Evolutionary conservation across 345 rosid species (phyloP).

Genomic region (Lepidium sativum): DNA sequence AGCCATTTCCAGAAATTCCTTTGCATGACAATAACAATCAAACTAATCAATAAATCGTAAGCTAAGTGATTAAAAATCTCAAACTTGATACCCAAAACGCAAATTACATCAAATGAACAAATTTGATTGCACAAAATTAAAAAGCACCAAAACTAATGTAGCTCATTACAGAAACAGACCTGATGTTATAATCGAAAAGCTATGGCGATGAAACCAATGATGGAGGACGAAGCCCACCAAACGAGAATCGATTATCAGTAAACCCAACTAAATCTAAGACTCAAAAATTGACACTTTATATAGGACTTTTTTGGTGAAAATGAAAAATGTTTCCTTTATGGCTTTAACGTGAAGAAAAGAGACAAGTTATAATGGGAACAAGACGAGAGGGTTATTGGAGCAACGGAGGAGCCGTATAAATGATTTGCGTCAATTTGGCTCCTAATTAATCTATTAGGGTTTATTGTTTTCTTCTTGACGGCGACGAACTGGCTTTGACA

Average conservation of each 20-base stretch:
- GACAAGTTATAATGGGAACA: background rate
- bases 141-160: background rate
- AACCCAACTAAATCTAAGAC: background rate
- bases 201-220: constrained; percentile 27
- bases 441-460: background rate
- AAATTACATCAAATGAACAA: background rate
- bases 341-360: background rate
- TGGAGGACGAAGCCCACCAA: background rate
- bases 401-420: background rate
- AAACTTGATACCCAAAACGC: background rate
- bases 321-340: background rate
- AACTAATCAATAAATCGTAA: background rate
- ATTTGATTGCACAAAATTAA: background rate
- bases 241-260: background rate
- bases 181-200: background rate
- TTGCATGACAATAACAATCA: background rate
- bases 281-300: constrained; percentile 9
- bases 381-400: constrained; percentile 17
- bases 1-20: constrained; percentile 38
- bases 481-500: constrained; percentile 17
- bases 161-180: constrained; percentile 3
- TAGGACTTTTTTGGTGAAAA: background rate
- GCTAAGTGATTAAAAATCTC: background rate
- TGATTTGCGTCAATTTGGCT: background rate
- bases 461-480: constrained; percentile 6